Evolutionary conservation across 78 protist species (phyloP).

Genomic region (Goniomonas avonlea): DNA sequence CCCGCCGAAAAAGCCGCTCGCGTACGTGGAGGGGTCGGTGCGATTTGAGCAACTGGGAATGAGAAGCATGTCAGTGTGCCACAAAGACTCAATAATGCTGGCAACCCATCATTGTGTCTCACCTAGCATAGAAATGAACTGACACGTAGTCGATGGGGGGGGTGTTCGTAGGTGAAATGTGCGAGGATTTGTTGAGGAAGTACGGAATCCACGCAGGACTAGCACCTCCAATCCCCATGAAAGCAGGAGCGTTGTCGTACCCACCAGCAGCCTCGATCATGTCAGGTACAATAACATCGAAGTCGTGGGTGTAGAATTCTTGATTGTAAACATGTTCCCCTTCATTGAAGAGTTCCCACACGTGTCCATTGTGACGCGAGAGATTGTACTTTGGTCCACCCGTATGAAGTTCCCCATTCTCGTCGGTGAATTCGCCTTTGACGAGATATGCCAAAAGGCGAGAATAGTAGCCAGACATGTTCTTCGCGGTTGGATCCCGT

Average conservation of each 20-base stretch:
- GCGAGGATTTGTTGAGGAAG: conserved; percentile 2
- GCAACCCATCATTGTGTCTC: too few relatives aligned
- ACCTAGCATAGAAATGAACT: conserved; percentile 17
- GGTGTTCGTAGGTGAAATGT: neutral
- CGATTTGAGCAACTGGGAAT: neutral
- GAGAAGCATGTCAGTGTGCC: too few relatives aligned
- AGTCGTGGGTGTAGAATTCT: too few relatives aligned
- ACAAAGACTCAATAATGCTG: too few relatives aligned
- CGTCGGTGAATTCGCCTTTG: neutral
- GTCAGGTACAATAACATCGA: too few relatives aligned
- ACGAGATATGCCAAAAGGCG: conserved; percentile 2
- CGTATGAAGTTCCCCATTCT: neutral
- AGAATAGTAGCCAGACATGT: neutral
- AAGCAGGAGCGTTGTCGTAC: neutral
- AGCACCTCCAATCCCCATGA: conserved; percentile 2
- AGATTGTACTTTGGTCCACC: conserved; percentile 1
- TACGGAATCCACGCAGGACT: neutral
- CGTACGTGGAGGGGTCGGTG: neutral
- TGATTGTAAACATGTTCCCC: too few relatives aligned
- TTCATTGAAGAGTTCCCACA: too few relatives aligned
- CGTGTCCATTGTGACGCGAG: too few relatives aligned
- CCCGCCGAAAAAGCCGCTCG: neutral
- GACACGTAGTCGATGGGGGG: conserved; percentile 11
- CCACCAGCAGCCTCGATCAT: too few relatives aligned
- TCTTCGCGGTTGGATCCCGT: neutral